Percentiles rank a stretch among this genome's conserved stretches.
Conservation (phyloP, 2,329 filamentous ascomycete species). For the Pseudocercospora musae region DNA sequence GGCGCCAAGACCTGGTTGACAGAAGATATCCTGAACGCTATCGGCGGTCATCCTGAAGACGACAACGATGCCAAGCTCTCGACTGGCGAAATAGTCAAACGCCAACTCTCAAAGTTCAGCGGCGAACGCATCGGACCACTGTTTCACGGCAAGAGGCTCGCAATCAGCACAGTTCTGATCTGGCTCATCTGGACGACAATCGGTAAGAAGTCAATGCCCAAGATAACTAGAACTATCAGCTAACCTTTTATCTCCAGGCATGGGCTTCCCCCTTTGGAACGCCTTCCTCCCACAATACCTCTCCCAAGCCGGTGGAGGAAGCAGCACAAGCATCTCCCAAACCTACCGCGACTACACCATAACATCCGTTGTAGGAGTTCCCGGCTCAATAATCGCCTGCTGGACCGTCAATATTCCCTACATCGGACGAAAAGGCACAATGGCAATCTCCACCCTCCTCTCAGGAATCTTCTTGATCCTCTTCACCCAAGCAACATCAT, state of each 20-base stretch:
- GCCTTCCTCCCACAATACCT: slow-evolving; percentile 87
- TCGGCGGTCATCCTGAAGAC: slow-evolving; percentile 55
- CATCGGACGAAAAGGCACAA: slow-evolving; percentile 68
- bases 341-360: slow-evolving; percentile 81
- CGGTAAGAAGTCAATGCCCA: slow-evolving; percentile 41
- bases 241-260: slow-evolving; percentile 32
- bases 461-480: slow-evolving; percentile 68
- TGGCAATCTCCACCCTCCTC: slow-evolving; percentile 64
- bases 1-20: slow-evolving; percentile 70
- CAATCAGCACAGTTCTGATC: slow-evolving; percentile 51
- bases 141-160: slow-evolving; percentile 49
- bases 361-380: slow-evolving; percentile 71
- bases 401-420: slow-evolving; percentile 70
- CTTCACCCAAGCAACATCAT: slow-evolving; percentile 58
- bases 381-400: slow-evolving; percentile 71
- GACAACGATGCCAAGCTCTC: slow-evolving; percentile 41
- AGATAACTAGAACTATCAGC: too few relatives aligned
- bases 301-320: slow-evolving; percentile 49
- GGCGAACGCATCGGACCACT: slow-evolving; percentile 63
- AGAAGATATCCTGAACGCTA: slow-evolving; percentile 60
- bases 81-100: slow-evolving; percentile 51
- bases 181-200: slow-evolving; percentile 83
- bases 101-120: slow-evolving; percentile 65
- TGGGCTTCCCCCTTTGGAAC: slow-evolving; percentile 87
- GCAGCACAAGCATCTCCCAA: slow-evolving; percentile 34